These are phyloP conservation scores for Sporothrix schenckii DNA, from an alignment of 2,329 filamentous ascomycete species.

Conservation along the genomic window DNA sequence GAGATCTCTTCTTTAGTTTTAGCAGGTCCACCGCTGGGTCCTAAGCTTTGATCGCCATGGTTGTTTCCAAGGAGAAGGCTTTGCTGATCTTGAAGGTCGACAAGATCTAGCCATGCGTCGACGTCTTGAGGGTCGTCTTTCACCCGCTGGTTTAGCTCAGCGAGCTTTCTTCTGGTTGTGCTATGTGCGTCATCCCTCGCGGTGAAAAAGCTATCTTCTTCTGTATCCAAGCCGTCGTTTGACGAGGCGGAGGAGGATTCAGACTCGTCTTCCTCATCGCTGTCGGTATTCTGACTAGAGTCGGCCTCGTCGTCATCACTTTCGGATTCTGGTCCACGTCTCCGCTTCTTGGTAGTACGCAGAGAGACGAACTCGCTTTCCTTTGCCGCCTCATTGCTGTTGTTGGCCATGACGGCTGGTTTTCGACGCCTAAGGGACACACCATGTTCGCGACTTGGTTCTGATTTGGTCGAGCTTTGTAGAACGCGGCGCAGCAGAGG, in stretches of 20 bases:
- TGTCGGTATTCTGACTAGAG: not conserved
- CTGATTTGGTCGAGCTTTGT: slow-evolving; percentile 38
- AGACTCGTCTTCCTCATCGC: not conserved
- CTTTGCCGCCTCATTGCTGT: not conserved
- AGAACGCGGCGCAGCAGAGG: slow-evolving; percentile 48
- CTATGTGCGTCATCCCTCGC: slow-evolving; percentile 32
- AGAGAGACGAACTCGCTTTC: slow-evolving; percentile 56
- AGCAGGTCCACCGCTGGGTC: slow-evolving; percentile 43
- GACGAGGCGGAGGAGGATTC: not conserved
- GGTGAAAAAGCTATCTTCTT: slow-evolving; percentile 39
- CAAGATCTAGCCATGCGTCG: slow-evolving; percentile 75
- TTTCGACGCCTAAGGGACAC: not conserved
- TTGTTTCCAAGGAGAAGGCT: slow-evolving; percentile 47
- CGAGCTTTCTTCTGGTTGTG: slow-evolving; percentile 29
- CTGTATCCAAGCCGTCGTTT: slow-evolving; percentile 39
- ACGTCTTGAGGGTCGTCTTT: slow-evolving; percentile 68
- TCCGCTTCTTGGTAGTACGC: slow-evolving; percentile 49
- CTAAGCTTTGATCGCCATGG: slow-evolving; percentile 37
- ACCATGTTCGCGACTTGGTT: slow-evolving; percentile 44
- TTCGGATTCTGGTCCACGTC: slow-evolving; percentile 52
- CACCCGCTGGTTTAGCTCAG: slow-evolving; percentile 63
- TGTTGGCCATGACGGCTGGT: not conserved
- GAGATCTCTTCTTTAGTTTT: slow-evolving; percentile 64
- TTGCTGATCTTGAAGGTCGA: slow-evolving; percentile 73
- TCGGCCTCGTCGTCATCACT: slow-evolving; percentile 50